Evolutionary conservation across 208 protist species (phyloP), one percentile per base, ranked within the genome.

Genomic region (Trypanosoma avium): DNA sequence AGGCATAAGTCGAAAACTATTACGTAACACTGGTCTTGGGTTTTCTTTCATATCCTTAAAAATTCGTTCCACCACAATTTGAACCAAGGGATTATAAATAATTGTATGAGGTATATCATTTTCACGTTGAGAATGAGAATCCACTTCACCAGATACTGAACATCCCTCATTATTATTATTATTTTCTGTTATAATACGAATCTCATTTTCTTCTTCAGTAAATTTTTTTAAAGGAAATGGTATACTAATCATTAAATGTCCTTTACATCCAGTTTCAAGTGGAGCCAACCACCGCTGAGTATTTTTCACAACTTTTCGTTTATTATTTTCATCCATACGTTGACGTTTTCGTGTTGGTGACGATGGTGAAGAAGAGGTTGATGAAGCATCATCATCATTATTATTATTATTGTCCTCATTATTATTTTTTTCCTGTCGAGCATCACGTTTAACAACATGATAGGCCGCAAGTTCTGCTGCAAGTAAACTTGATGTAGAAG

Each of bases 1-100:
- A 2, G 88, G 88, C 47, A 79, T 78, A 2, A 94, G 56, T 26
- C 88, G 84, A 70, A 94, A 94, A 68, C 88, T 92, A 54, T 89
- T 58, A 26, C 81, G 77, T 45, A 93, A 82, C 19, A 90, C 63
- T 5, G 86, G 86, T 15, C 83, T 70, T 21, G 75, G 77, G 46
- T 82, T 81, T 21, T 60, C 66, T 24, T 62, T 49, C 21, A 90
- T 75, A 59, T 93, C 82, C 21, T 69, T 48, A 61, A 94, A 94
- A 29, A 92, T 68, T 24, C 82, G 82, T 64, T 94, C 82, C 17
- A 88, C 80, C 29, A 92, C 71, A 24, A 71, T 75, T 10, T 71
- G 81, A 32, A 94, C 84, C 35, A 91, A 61, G 4, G 88, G 84
- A 59, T 94, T 91, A 17, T 92, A n/a, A 24, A 81, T 48, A 66